Percentiles rank a stretch among this genome's conserved stretches.
phyloP scores from a whole-genome alignment of 495 filamentous ascomycete genomes.

The Penicillium parvum region DNA sequence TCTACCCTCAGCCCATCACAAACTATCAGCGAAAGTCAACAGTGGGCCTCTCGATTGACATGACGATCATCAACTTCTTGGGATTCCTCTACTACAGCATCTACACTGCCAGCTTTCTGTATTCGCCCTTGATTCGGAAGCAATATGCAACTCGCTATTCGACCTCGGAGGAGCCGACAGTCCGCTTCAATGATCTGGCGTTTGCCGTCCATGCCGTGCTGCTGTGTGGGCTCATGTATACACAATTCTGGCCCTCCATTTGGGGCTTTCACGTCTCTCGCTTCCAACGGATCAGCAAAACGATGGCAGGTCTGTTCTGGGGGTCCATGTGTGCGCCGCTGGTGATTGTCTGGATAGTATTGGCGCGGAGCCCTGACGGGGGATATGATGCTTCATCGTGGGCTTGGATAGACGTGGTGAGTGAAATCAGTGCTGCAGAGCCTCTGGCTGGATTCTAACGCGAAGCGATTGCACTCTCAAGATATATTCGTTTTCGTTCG shows the following conservation, averaged over 20 bases:
- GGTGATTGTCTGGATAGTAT: constrained; percentile 52
- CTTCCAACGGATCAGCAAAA: constrained; percentile 54
- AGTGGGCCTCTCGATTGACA: constrained; percentile 79
- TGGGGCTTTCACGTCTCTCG: constrained; percentile 69
- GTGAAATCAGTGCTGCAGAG: constrained; percentile 25
- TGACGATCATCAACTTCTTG: constrained; percentile 73
- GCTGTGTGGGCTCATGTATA: constrained; percentile 60
- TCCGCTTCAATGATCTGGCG: constrained; percentile 82
- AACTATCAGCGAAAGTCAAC: constrained; percentile 75
- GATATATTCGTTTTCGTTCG: constrained; percentile 77
- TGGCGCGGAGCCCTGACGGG: constrained; percentile 44
- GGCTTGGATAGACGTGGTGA: constrained; percentile 79
- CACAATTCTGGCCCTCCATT: constrained; percentile 64
- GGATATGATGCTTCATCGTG: constrained; percentile 52
- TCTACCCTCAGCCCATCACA: constrained; percentile 82
- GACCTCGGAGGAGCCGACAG: constrained; percentile 66
- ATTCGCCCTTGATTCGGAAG: constrained; percentile 65
- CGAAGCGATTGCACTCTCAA: constrained; percentile 23
- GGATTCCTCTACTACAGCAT: constrained; percentile 78
- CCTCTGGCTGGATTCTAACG: constrained; percentile 1
- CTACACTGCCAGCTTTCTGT: constrained; percentile 70
- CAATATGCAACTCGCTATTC: constrained; percentile 86
- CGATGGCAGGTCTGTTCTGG: constrained; percentile 62
- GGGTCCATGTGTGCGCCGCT: constrained; percentile 59
- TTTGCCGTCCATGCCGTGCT: constrained; percentile 78